A percentile compares a stretch with the other conserved stretches of the same genome.
These are phyloP conservation scores for Stephania cephalantha DNA, from an alignment of 164 flowering plant genomes.

Conservation along the genomic window DNA sequence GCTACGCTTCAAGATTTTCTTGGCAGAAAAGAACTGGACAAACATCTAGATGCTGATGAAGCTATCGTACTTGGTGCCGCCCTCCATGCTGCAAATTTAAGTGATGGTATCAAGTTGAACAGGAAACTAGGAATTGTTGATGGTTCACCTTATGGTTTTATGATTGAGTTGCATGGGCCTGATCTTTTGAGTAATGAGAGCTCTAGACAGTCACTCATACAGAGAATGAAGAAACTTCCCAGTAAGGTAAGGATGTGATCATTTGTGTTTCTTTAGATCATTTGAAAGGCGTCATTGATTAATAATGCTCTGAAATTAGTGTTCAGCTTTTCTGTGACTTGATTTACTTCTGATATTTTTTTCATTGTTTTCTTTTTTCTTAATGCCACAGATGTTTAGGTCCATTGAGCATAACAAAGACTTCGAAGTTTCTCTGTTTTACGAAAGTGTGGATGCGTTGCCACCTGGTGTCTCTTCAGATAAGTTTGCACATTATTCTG, in stretches of 20 bases:
- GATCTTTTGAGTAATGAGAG: constrained; percentile 60
- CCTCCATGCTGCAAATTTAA: constrained; percentile 92
- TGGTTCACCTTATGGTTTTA: constrained; percentile 85
- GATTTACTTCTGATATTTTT: not conserved
- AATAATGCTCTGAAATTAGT: not conserved
- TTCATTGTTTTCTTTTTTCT: not conserved
- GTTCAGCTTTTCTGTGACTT: not conserved
- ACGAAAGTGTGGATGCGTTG: constrained; percentile 56
- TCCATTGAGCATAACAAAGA: constrained; percentile 73
- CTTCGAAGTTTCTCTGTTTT: constrained; percentile 81
- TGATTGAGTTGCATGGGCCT: constrained; percentile 66
- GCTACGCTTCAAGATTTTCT: constrained; percentile 87
- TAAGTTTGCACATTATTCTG: constrained; percentile 61
- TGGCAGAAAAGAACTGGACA: constrained; percentile 82
- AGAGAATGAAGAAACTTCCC: constrained; percentile 83
- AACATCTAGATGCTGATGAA: constrained; percentile 97
- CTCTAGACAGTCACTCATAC: constrained; percentile 64
- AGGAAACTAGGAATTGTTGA: constrained; percentile 94
- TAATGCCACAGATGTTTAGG: constrained; percentile 64
- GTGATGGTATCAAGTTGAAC: constrained; percentile 97
- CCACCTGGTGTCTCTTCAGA: constrained; percentile 79
- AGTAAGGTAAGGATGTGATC: constrained; percentile 57
- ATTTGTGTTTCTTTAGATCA: not conserved
- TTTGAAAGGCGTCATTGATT: not conserved
- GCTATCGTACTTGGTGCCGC: constrained; percentile 95